These are phyloP conservation scores for Neoconidiobolus thromboides DNA, from an alignment of 371 early-diverging fungal species.

Conservation along the genomic window DNA sequence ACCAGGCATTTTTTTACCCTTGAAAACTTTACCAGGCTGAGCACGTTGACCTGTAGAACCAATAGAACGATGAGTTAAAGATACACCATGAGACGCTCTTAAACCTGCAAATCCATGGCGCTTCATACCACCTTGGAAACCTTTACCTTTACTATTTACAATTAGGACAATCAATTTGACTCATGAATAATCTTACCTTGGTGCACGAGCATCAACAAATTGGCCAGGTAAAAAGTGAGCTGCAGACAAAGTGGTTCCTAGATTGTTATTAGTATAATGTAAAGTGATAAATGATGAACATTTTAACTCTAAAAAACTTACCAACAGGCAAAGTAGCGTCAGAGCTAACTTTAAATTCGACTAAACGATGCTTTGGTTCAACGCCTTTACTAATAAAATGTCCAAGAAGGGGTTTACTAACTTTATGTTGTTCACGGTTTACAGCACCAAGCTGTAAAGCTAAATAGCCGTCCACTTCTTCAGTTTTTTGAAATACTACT, in stretches of 20 bases:
- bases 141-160: constrained; percentile 62
- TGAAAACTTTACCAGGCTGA: constrained; percentile 80
- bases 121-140: constrained; percentile 96
- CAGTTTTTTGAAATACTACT: constrained; percentile 42
- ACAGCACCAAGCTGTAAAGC: constrained; percentile 69
- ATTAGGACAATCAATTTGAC: background rate
- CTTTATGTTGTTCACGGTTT: constrained; percentile 33
- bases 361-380: constrained; percentile 48
- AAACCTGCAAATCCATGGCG: constrained; percentile 85
- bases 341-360: constrained; percentile 65
- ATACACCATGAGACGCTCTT: constrained; percentile 86
- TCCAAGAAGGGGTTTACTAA: constrained; percentile 42
- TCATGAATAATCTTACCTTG: constrained; percentile 29
- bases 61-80: constrained; percentile 69
- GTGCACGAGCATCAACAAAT: constrained; percentile 76
- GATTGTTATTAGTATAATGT: background rate
- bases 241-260: constrained; percentile 48
- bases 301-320: constrained; percentile 3
- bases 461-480: constrained; percentile 37
- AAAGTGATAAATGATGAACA: background rate
- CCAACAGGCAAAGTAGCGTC: constrained; percentile 75
- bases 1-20: constrained; percentile 97
- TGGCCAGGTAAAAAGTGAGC: constrained; percentile 89
- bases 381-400: constrained; percentile 57
- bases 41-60: constrained; percentile 92